Evolutionary conservation across 1,139 yeast species (phyloP), one percentile per base, ranked within the genome.

Genomic region (Nakaseomyces kungkrabaensis): DNA sequence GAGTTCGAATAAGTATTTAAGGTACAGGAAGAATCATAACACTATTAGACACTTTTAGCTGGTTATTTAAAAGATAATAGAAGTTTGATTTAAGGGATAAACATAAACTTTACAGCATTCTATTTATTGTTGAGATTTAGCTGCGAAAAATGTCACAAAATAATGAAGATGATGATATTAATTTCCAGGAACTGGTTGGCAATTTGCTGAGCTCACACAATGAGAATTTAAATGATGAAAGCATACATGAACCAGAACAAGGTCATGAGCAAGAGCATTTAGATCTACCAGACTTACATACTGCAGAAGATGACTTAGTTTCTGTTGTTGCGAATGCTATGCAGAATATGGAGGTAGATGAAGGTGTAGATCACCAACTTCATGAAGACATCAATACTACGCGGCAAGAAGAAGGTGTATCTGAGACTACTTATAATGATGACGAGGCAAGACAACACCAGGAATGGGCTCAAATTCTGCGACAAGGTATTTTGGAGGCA

Each of bases 311-410:
- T n/a, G 61, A 56, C 40, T 41, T 62, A 42, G 66, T 59, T 11
- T 58, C 62, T 13, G 65, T 57, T 9, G 67, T 65, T 5, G 64
- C 65, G 1, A 60, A 55, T 46, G 67, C 67, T n/a, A 61, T 64
- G 38, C 60, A 57, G 26, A 53, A 56, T 26, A 54, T 56, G 52
- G 54, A 52, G n/a, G 46, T 50, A n/a, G 50, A 48, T n/a, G 50
- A 51, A 11, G 53, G 51, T 11, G 41, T 37, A 7, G 8, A 8
- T 25, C 43, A 40, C 25, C 44, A 41, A 7, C 33, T 27, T 4
- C 31, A n/a, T 26, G 48, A 45, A 32, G 43, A 46, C 11, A 48
- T 48, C 17, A 50, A 46, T n/a, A 37, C 46, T 34, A 27, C 47
- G 1, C 37, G 33, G 22, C 34, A 48, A 27, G 27, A 25, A 11